phyloP scores from a whole-genome alignment of 2,329 filamentous ascomycete genomes.

The Elsinoe fawcettii region DNA sequence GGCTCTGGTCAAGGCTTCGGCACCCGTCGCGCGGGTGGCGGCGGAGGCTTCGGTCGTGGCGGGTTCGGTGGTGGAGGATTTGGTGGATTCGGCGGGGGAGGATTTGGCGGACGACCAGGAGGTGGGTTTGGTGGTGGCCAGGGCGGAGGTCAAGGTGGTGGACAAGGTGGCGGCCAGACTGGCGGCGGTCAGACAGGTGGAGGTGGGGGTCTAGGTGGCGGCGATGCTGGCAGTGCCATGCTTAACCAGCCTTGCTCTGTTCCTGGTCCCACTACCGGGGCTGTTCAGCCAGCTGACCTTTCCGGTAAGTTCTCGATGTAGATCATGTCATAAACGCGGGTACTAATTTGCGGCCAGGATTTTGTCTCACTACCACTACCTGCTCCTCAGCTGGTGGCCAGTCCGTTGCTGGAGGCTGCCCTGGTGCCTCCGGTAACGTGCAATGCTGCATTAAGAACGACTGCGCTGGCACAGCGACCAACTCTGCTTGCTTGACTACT shows the following conservation, averaged over 20 bases:
- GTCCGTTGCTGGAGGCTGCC: background rate
- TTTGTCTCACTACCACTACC: slow-evolving; percentile 1
- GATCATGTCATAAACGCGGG: too few relatives aligned
- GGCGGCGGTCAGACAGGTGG: too few relatives aligned
- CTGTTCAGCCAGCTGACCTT: background rate
- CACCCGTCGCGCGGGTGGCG: background rate
- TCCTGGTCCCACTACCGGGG: background rate
- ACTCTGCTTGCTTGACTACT: background rate
- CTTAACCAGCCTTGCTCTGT: slow-evolving; percentile 2
- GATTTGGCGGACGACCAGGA: background rate
- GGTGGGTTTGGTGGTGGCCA: background rate
- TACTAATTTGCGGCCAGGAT: background rate
- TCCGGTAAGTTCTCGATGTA: background rate
- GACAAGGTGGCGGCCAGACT: background rate
- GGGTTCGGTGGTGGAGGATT: background rate
- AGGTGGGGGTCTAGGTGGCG: too few relatives aligned
- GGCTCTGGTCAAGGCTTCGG: background rate
- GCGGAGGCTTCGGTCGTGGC: background rate
- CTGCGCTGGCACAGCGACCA: background rate
- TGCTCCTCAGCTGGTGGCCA: background rate
- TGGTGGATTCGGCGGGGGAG: background rate
- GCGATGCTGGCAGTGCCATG: background rate
- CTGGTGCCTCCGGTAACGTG: background rate
- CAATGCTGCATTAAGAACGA: slow-evolving; percentile 13
- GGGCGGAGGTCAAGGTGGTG: background rate